These are phyloP conservation scores for Hypoxylon sp. DNA, from an alignment of 2,329 filamentous ascomycete species.

Conservation along the genomic window DNA sequence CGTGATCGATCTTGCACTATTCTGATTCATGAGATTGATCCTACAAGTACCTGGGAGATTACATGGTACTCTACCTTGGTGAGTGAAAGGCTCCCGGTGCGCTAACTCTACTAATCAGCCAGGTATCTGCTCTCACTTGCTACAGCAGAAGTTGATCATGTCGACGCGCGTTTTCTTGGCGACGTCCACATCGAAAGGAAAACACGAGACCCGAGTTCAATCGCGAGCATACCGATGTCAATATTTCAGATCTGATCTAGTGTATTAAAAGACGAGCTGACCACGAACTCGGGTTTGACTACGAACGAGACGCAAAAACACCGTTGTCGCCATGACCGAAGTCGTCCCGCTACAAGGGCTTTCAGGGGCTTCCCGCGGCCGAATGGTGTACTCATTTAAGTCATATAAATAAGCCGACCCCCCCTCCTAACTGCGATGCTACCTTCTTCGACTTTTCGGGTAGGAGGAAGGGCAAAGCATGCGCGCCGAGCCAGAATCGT, in stretches of 20 bases:
- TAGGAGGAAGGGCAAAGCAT: not conserved
- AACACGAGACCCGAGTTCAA: not conserved
- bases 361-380: not conserved
- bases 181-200: not conserved
- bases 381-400: not conserved
- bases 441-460: not conserved
- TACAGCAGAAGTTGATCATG: not conserved
- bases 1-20: not conserved
- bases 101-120: not conserved
- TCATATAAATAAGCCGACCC: not conserved
- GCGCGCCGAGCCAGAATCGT: not conserved
- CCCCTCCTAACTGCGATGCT: not conserved
- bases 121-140: too few species aligned
- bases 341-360: not conserved
- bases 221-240: not conserved
- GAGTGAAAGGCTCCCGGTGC: not conserved
- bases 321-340: not conserved
- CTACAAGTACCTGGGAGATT: not conserved
- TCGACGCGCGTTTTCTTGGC: not conserved
- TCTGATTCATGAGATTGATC: not conserved
- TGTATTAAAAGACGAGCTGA: not conserved
- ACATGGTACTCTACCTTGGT: not conserved
- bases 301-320: not conserved
- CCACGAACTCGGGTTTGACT: not conserved
- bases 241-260: not conserved